These are phyloP conservation scores for Craterostigma plantagineum DNA, from an alignment of 257 asterid species.

Conservation along the genomic window DNA sequence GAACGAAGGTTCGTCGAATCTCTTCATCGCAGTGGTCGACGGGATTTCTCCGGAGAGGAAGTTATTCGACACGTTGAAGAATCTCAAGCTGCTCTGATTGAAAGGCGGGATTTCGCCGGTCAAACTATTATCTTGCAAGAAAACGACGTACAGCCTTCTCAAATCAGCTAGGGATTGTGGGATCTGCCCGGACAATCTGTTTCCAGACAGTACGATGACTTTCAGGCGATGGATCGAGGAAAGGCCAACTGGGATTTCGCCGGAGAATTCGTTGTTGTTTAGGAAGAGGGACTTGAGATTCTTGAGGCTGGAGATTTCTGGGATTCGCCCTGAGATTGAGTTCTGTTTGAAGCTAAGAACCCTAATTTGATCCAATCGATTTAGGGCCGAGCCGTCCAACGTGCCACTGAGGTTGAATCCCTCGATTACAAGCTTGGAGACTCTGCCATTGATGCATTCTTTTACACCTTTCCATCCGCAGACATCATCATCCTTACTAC, in stretches of 20 bases:
- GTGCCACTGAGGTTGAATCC: constrained; percentile 43
- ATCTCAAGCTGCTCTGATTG: constrained; percentile 39
- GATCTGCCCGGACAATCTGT: constrained; percentile 40
- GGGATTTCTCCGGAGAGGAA: constrained; percentile 56
- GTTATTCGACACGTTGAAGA: constrained; percentile 67
- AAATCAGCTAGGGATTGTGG: constrained; percentile 27
- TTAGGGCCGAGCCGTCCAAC: constrained; percentile 39
- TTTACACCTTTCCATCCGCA: constrained; percentile 74
- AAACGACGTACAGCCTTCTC: constrained; percentile 37
- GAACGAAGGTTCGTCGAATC: constrained; percentile 47
- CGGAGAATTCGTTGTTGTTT: constrained; percentile 41
- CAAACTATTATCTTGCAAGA: constrained; percentile 49
- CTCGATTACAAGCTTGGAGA: constrained; percentile 71
- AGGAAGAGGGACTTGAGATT: constrained; percentile 70
- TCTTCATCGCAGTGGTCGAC: constrained; percentile 17
- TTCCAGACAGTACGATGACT: constrained; percentile 40
- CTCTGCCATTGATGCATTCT: constrained; percentile 58
- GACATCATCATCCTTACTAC: constrained; percentile 14
- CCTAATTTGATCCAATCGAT: constrained; percentile 58
- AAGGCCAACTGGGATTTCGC: constrained; percentile 34
- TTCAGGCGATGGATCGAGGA: constrained; percentile 52
- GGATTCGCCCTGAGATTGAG: constrained; percentile 57
- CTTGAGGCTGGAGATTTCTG: constrained; percentile 36
- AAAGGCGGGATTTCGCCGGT: constrained; percentile 51
- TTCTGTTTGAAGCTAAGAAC: constrained; percentile 70